Evolutionary conservation across 163 green algal species (phyloP).

Genomic region (Prototheca stagnorum): DNA sequence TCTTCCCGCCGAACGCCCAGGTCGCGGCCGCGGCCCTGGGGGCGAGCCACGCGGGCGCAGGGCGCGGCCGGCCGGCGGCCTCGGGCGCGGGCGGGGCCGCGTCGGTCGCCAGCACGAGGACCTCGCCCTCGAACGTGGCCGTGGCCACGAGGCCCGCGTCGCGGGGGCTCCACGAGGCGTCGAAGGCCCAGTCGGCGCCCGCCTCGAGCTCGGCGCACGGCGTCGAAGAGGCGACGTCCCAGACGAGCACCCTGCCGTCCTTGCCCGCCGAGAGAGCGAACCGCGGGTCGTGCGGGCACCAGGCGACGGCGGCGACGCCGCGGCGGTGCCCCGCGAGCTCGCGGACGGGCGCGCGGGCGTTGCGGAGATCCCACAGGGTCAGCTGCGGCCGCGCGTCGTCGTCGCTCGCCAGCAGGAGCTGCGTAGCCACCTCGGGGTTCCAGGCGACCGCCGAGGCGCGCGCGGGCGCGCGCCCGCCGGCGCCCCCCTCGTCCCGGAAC

Average conservation of each 20-base stretch:
- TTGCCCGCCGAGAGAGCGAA: conserved; percentile 78
- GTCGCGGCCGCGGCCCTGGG: conserved; percentile 45
- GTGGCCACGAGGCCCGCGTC: conserved; percentile 73
- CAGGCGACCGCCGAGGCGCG: conserved; percentile 57
- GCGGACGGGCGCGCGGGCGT: conserved; percentile 61
- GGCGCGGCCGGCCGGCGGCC: not conserved
- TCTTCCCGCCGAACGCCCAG: conserved; percentile 85
- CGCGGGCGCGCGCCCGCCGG: not conserved
- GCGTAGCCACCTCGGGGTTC: conserved; percentile 80
- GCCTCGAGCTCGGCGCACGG: conserved; percentile 47
- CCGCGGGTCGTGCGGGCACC: conserved; percentile 68
- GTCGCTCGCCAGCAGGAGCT: conserved; percentile 87
- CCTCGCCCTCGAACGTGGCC: conserved; percentile 65
- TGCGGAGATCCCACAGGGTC: conserved; percentile 94
- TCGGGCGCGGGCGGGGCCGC: conserved; percentile 1
- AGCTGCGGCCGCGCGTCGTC: conserved; percentile 79
- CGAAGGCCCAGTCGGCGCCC: conserved; percentile 67
- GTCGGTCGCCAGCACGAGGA: conserved; percentile 28
- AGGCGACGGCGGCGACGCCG: conserved; percentile 81
- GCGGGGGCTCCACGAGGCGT: conserved; percentile 70
- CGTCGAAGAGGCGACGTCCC: conserved; percentile 45
- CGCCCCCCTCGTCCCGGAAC: conserved; percentile 44
- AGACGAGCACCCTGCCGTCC: conserved; percentile 85
- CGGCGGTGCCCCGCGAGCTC: conserved; percentile 47
- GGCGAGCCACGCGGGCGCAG: conserved; percentile 67